Evolutionary conservation across 2,329 filamentous ascomycete species (phyloP), one percentile per base, ranked within the genome.

Genomic region (Stachybotrys chartarum): DNA sequence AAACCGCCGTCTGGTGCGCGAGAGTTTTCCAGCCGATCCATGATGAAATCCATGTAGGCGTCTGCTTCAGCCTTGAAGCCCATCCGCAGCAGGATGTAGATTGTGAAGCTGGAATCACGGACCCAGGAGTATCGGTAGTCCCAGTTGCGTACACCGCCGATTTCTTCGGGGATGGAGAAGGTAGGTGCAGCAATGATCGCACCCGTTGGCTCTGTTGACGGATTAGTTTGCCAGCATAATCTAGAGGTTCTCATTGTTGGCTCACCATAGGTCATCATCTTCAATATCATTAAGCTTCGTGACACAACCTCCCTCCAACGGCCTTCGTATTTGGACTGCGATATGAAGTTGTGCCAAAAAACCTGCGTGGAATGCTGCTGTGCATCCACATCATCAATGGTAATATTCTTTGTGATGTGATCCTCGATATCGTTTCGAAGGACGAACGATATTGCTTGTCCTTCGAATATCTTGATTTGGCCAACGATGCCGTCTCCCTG

Each of bases 91-190:
- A 92, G 78, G 58, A 91, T 86, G 62, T 91, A 91, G 60, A 91
- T 84, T 1, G 86, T 90, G 69, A 91, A 91, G 60, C 85, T 89
- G 0, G 85, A 84, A 70, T 92, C 88, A 24, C 88, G 80, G 42
- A 91, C 83, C 88, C 88, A 92, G 10, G 80, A 88, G 69, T 83
- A 92, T n/a, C 86, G 79, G 64, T 89, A 89, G 66, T 89, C 86
- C 85, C 82, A 85, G 64, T 86, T 86, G 24, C 81, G 79, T 18
- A 75, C 72, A 14, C 87, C 87, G 17, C 87, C 87, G 45, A 90
- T 81, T 52, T 86, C 85, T 66, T 91, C 88, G 0, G 88, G 88
- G 1, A 91, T 78, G 0, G 87, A 90, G 63, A 91, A 92, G 0
- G 87, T 91, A 0, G 88, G 87, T 1, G 88, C 81, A 1, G 88